Evolutionary conservation across 768 basidiomycete genomes (phyloP), one percentile per base, ranked within the genome.

Genomic region (Ephemerocybe angulata): DNA sequence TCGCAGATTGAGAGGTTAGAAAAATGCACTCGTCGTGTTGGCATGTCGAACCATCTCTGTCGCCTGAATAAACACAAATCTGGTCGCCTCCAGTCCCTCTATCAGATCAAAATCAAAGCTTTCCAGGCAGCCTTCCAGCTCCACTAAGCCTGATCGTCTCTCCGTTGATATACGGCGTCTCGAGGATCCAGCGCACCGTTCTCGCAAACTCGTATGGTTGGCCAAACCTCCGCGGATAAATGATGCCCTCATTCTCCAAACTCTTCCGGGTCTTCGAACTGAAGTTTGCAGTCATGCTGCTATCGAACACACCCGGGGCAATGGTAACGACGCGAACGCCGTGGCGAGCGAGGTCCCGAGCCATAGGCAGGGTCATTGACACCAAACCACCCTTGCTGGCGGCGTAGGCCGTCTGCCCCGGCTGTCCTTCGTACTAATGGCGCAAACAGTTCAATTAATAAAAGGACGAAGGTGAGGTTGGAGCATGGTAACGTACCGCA

Each of bases 331-430:
- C 83, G 57, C 81, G 76, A 28, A 81, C 67, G 44, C 74, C 78
- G 57, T 81, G 73, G 12, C 77, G 71, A 2, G 77, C 72, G 12
- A 85, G 72, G 62, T 85, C 84, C 49, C 84, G 74, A 3, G 84
- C 79, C 74, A 84, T 77, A 1, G 84, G 83, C 2, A 85, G 72
- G 1, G 81, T 78, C 78, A 85, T 78, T 1, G 82, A 80, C 21
- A 70, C 67, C 3, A 85, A 57, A 1, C 78, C 84, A 44, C 83
- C 84, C 64, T 85, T 85, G 1, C 74, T 72, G 2, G 80, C 80
- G 1, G 80, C 65, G 59, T 85, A 85, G 0, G 81, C 83, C 0
- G 74, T 72, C 58, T 84, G 84, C 2, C 82, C 82, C 1, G 81
- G 75, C 55, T 82, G 80, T 4, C 80, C 81, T 65, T 82, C 77